Conservation (phyloP, 331 rosid species). For the Malus hybrid region DNA sequence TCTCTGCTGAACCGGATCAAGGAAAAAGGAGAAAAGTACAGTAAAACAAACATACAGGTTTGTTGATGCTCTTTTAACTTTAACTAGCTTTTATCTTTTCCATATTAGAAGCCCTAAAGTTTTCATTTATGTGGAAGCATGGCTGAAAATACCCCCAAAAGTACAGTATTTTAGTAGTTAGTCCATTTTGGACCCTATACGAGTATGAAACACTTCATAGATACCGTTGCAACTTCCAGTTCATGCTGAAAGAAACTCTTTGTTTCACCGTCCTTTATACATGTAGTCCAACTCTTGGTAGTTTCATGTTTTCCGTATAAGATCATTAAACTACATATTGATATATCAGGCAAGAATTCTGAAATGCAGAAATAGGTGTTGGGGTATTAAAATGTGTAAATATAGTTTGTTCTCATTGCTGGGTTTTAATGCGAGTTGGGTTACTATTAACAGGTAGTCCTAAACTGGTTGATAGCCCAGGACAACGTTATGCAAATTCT, state of each 20-base stretch:
- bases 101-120: not conserved
- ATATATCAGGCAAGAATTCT: too few relatives aligned
- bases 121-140: not conserved
- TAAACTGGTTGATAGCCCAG: slow-evolving; percentile 77
- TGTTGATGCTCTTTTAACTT: not conserved
- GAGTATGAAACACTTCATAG: not conserved
- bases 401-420: not conserved
- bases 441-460: slow-evolving; percentile 45
- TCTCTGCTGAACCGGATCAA: slow-evolving; percentile 56
- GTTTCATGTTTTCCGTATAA: not conserved
- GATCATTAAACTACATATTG: not conserved
- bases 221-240: not conserved
- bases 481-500: slow-evolving; percentile 81
- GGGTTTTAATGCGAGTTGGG: not conserved
- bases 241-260: not conserved
- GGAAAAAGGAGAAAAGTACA: slow-evolving; percentile 51
- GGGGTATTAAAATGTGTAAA: too few relatives aligned
- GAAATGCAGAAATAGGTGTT: too few relatives aligned
- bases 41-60: slow-evolving; percentile 71
- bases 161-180: not conserved
- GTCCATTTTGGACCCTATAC: not conserved
- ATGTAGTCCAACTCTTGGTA: not conserved
- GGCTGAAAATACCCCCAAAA: not conserved
- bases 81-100: not conserved
- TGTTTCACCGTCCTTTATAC: not conserved